Evolutionary conservation across 176 grass and related monocot genomes (phyloP).

Genomic region (Dendrocalamus sinicus): DNA sequence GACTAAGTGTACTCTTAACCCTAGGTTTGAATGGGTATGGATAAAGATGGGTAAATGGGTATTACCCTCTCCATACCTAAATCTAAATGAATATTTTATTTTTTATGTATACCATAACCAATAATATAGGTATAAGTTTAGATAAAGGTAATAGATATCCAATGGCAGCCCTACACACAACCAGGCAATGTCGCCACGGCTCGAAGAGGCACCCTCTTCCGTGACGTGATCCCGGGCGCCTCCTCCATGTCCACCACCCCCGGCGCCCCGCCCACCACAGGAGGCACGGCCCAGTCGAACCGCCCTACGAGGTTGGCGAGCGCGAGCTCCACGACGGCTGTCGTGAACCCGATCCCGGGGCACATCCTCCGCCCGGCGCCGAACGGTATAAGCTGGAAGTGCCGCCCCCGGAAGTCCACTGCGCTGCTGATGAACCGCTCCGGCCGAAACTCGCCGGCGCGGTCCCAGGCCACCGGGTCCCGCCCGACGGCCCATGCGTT

Average conservation of each 20-base stretch:
- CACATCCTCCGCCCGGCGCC: neutral
- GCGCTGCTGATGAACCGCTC: conserved; percentile 52
- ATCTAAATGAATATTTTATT: no score
- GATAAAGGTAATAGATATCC: no score
- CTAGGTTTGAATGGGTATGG: no score
- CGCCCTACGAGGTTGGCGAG: neutral
- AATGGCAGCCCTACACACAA: no score
- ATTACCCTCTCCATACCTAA: no score
- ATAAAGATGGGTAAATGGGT: no score
- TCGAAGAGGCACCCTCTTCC: neutral
- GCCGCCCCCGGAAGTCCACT: conserved; percentile 53
- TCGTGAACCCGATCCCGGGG: conserved; percentile 23
- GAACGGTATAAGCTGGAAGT: conserved; percentile 43
- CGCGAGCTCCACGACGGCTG: neutral
- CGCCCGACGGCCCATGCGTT: conserved; percentile 5
- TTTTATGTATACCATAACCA: no score
- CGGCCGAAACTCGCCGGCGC: conserved; percentile 52
- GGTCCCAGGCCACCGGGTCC: neutral
- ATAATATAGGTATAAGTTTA: no score
- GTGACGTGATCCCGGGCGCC: neutral
- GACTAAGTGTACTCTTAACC: no score
- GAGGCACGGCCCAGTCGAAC: neutral
- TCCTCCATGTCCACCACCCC: neutral
- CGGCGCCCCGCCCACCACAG: neutral
- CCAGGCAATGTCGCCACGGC: neutral